Conservation (phyloP, 2,329 filamentous ascomycete species). For the Lachnellula willkommii region DNA sequence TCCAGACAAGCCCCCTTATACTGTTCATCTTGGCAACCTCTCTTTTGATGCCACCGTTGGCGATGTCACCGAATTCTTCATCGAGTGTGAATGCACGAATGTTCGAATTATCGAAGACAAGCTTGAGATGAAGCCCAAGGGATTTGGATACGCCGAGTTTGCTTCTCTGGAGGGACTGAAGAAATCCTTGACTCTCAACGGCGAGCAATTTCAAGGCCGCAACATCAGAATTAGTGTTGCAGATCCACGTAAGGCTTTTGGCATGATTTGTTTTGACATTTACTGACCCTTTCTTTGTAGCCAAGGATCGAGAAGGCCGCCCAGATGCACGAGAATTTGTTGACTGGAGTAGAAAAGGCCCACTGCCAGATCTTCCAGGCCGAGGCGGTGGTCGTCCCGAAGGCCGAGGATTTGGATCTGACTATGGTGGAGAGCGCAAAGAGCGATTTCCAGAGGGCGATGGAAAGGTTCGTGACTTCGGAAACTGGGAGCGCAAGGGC, state of each 20-base stretch:
- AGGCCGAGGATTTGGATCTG: conserved; percentile 46
- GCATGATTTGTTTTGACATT: conserved; percentile 28
- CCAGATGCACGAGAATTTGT: conserved; percentile 73
- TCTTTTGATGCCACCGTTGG: conserved; percentile 87
- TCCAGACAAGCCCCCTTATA: conserved; percentile 88
- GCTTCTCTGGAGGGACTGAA: conserved; percentile 81
- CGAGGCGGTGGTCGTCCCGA: conserved; percentile 44
- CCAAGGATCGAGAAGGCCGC: conserved; percentile 66
- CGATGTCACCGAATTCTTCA: conserved; percentile 81
- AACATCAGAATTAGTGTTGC: conserved; percentile 92
- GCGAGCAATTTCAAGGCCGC: conserved; percentile 77
- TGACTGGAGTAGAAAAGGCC: conserved; percentile 92
- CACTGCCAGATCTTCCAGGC: conserved; percentile 67
- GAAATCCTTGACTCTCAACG: conserved; percentile 79
- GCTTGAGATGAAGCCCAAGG: conserved; percentile 88
- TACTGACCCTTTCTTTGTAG: conserved; percentile 41
- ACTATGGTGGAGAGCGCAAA: conserved; percentile 59
- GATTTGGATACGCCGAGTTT: conserved; percentile 97
- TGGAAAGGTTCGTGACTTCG: conserved; percentile 72
- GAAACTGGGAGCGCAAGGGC: conserved; percentile 92
- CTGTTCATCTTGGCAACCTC: conserved; percentile 92
- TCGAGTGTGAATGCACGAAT: conserved; percentile 76
- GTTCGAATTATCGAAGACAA: conserved; percentile 97
- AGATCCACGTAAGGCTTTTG: conserved; percentile 76
- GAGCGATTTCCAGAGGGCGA: conserved; percentile 64